These are phyloP conservation scores for Davidsoniella eucalypti DNA, from an alignment of 2,329 filamentous ascomycete genomes.

Conservation along the genomic window DNA sequence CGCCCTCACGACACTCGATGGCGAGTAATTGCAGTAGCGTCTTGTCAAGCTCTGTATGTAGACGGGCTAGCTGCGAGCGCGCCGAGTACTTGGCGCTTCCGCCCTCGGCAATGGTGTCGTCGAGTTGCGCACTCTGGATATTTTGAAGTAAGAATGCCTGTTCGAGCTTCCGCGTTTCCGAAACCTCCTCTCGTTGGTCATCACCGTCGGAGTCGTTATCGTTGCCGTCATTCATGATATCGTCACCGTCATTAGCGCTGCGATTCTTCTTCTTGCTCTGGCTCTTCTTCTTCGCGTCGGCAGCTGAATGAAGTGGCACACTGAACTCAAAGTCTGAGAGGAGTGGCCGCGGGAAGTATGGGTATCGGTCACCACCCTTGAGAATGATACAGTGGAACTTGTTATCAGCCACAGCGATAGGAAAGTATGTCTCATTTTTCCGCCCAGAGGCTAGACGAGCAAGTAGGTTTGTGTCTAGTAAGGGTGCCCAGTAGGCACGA, in stretches of 20 bases:
- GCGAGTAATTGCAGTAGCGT: constrained; percentile 76
- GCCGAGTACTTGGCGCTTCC: constrained; percentile 31
- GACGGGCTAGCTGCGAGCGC: constrained; percentile 46
- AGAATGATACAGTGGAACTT: constrained; percentile 98
- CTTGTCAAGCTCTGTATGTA: constrained; percentile 81
- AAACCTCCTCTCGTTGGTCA: constrained; percentile 18
- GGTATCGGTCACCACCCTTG: constrained; percentile 84
- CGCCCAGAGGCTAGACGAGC: constrained; percentile 67
- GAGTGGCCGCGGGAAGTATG: constrained; percentile 78
- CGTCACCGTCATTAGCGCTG: constrained; percentile 21
- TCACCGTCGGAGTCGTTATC: constrained; percentile 22
- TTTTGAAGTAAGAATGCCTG: constrained; percentile 65
- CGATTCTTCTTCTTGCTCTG: constrained; percentile 18
- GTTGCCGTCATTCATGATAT: constrained; percentile 15
- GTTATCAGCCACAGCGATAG: constrained; percentile 76
- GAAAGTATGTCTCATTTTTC: constrained; percentile 86
- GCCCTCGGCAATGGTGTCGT: constrained; percentile 52
- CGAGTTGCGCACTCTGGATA: constrained; percentile 55
- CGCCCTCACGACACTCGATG: constrained; percentile 77
- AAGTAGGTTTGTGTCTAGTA: constrained; percentile 76
- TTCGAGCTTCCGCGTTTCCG: constrained; percentile 51
- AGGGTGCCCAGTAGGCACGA: constrained; percentile 77
- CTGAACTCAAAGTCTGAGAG: constrained; percentile 89
- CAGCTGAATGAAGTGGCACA: constrained; percentile 45
- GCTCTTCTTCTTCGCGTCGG: constrained; percentile 16